Evolutionary conservation across 2,329 filamentous ascomycete genomes (phyloP).

Genomic region (Colletotrichum sp.): DNA sequence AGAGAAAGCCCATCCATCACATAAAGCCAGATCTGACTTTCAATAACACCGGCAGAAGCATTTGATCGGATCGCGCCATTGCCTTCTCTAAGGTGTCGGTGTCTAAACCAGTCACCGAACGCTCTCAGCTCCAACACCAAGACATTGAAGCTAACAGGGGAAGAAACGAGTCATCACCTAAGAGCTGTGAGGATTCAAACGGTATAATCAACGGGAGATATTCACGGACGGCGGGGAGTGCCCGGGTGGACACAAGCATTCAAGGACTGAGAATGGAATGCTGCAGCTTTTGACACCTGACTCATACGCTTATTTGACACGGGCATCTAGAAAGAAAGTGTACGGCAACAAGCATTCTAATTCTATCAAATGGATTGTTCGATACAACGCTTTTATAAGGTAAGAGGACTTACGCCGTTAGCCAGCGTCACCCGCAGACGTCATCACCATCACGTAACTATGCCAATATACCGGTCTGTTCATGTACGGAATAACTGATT

Average conservation of each 20-base stretch:
- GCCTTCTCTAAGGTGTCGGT: background rate
- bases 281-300: background rate
- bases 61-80: rapidly evolving
- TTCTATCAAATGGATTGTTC: background rate
- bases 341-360: too few relatives aligned
- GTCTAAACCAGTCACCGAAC: background rate
- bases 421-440: background rate
- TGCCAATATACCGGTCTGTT: background rate
- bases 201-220: background rate
- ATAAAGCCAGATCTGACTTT: background rate
- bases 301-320: background rate
- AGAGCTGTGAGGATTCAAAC: background rate
- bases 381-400: background rate
- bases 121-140: background rate
- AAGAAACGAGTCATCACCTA: background rate
- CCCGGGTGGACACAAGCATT: background rate
- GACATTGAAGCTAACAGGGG: background rate
- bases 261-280: background rate
- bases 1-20: background rate
- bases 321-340: too few relatives aligned
- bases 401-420: background rate
- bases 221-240: background rate
- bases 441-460: background rate
- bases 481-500: background rate
- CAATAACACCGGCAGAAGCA: background rate